phyloP scores from a whole-genome alignment of 768 basidiomycete species.

The Roridomyces roridus region DNA sequence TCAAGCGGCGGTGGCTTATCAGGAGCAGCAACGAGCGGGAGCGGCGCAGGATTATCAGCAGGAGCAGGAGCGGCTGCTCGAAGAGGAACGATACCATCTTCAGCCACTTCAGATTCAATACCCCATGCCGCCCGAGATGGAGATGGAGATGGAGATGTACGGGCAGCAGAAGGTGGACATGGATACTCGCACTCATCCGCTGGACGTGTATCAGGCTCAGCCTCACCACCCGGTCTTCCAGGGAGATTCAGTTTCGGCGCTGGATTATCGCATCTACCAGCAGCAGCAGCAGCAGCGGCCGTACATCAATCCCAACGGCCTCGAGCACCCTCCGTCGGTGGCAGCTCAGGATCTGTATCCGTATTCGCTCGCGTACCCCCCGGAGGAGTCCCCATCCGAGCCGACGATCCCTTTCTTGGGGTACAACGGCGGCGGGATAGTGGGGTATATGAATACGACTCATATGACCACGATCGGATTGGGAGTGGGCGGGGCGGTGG shows the following conservation, averaged over 20 bases:
- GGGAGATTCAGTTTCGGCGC: too few species aligned
- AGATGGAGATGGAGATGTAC: too few species aligned
- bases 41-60: slow-evolving; percentile 34
- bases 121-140: slow-evolving; percentile 25
- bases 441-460: slow-evolving; percentile 14
- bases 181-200: slow-evolving; percentile 9
- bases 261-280: slow-evolving; percentile 6
- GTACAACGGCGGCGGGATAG: slow-evolving; percentile 2
- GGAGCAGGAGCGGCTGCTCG: slow-evolving; percentile 31
- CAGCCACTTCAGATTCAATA: slow-evolving; percentile 24
- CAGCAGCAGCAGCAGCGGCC: too few species aligned
- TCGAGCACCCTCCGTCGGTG: too few species aligned
- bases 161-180: slow-evolving; percentile 25
- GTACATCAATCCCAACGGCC: slow-evolving; percentile 3
- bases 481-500: slow-evolving; percentile 22
- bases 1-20: slow-evolving; percentile 28
- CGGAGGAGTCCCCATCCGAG: slow-evolving; percentile 19
- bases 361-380: slow-evolving; percentile 23
- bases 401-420: slow-evolving; percentile 12
- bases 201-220: slow-evolving; percentile 14
- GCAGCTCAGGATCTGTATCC: slow-evolving; percentile 3
- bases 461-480: slow-evolving; percentile 21
- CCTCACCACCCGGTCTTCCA: slow-evolving; percentile 10
- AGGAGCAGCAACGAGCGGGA: slow-evolving; percentile 27
- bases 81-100: slow-evolving; percentile 35